Base-by-base conservation (phyloP, 306 rosid genomes). In the Cucumis hystrix region DNA sequence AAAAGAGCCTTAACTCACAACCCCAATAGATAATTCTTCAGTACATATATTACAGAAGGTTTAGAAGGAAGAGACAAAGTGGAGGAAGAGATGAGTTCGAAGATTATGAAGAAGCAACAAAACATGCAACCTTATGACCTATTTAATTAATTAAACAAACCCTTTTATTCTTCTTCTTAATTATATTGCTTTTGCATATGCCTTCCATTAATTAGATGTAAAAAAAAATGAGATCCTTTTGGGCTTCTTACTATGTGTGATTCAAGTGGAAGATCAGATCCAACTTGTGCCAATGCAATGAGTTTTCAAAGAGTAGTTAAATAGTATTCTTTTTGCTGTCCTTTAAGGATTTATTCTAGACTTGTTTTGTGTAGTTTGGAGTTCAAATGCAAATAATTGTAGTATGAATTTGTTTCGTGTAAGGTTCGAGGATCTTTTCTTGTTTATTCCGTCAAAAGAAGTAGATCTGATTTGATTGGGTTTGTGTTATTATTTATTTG, bases 21-120 rank as follows among this genome's bases (percentile, higher is more conserved):
- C 4, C 37, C 57, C 41, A 77, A 37, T 49, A 77, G 80, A 77
- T 77, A 33, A 77, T 77, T 49, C 10, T 77, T 63, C 80, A 77
- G 75, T 77, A 77, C 75, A 65, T 77, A 17, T 77, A 77, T 58
- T 77, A 77, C 80, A 64, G 80, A 77, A 64, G 62, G 21, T 63
- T 77, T 8, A 76, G 39, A 47, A 76, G 49, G 56, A 41, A 59
- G 68, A 75, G 23, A 8, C 63, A 21, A 58, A 35, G 65, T 55
- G 79, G 79, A 59, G 79, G 68, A 75, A 51, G 57, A 30, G 67
- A 28, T 28, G 3, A 45, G 39, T 58, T 1, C 41, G 33, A 39
- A 59, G 15, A 43, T 9, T 49, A 25, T 33, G 35, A 49, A 20
- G 75, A 77, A 52, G 74, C 63, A 65, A 52, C 63, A 64, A 77